Percentiles rank a stretch among this genome's conserved stretches.
Conservation (phyloP, 805 yeast species). For the Ogataea wickerhamii region DNA sequence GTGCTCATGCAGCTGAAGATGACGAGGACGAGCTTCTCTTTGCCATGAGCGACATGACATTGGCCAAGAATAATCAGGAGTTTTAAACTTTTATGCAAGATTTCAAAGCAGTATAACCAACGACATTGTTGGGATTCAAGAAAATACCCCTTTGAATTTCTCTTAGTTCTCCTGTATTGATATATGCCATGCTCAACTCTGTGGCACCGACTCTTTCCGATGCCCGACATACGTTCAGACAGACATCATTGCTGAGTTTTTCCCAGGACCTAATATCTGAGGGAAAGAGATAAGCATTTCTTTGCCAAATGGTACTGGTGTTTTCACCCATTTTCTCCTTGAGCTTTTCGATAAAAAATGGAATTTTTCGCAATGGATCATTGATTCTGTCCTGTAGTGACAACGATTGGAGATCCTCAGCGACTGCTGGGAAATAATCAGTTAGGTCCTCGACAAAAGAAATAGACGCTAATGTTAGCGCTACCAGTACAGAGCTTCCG, state of each 20-base stretch:
- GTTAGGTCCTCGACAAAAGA: conserved; percentile 58
- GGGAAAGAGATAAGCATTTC: conserved; percentile 73
- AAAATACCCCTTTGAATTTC: conserved; percentile 67
- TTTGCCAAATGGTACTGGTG: conserved; percentile 50
- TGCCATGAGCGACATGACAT: conserved; percentile 71
- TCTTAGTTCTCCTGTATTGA: conserved; percentile 44
- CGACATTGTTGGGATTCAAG: conserved; percentile 50
- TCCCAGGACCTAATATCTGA: conserved; percentile 67
- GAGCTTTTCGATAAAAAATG: conserved; percentile 54
- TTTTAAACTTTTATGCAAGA: conserved; percentile 12
- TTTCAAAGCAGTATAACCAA: conserved; percentile 24
- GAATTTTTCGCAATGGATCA: conserved; percentile 55
- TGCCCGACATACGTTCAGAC: conserved; percentile 54
- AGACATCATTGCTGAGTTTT: conserved; percentile 51
- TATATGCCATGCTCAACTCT: conserved; percentile 51
- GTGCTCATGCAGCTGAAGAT: conserved; percentile 34
- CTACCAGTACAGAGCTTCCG: conserved; percentile 66
- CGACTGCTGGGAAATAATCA: conserved; percentile 57
- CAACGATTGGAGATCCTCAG: conserved; percentile 58
- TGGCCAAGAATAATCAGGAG: conserved; percentile 26
- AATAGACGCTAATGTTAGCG: conserved; percentile 77
- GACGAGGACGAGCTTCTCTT: conserved; percentile 67
- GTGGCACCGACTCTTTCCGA: conserved; percentile 48
- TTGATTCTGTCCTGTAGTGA: conserved; percentile 40
- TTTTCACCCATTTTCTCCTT: conserved; percentile 36